Conservation (phyloP, 2,329 filamentous ascomycete species). For the Ophiocordyceps camponoti-leonardi region DNA sequence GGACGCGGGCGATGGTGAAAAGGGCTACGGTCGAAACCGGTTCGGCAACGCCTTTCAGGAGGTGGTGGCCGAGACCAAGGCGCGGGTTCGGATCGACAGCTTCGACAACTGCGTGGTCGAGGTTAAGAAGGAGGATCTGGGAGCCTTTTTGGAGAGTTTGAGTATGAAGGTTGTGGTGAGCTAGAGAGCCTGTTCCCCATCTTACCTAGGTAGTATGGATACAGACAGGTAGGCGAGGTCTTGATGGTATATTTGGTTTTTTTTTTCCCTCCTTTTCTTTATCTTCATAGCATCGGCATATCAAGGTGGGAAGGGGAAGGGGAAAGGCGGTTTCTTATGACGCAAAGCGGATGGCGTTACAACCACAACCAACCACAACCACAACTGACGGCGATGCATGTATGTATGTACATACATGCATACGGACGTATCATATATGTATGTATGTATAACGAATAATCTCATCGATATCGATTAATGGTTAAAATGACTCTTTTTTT, state of each 20-base stretch:
- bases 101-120: constrained; percentile 97
- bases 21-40: constrained; percentile 63
- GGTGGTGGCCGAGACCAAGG: constrained; percentile 80
- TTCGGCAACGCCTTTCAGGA: constrained; percentile 95
- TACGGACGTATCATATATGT: too few species aligned
- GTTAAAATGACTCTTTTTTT: neutral
- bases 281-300: too few species aligned
- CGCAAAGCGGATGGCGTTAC: neutral
- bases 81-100: constrained; percentile 79
- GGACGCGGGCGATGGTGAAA: constrained; percentile 38
- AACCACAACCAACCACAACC: too few species aligned
- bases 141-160: constrained; percentile 76
- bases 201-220: neutral
- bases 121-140: constrained; percentile 89
- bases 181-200: too few species aligned
- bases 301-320: too few species aligned
- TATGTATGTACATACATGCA: too few species aligned
- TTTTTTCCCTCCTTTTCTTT: too few species aligned
- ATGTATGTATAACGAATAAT: neutral
- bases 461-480: neutral
- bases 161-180: constrained; percentile 79
- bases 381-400: too few species aligned
- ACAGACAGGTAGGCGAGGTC: too few species aligned
- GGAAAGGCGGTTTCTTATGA: neutral
- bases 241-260: too few species aligned